Base-by-base conservation (phyloP, 2,329 filamentous ascomycete genomes). In the Pseudopyrenochaeta lycopersici region DNA sequence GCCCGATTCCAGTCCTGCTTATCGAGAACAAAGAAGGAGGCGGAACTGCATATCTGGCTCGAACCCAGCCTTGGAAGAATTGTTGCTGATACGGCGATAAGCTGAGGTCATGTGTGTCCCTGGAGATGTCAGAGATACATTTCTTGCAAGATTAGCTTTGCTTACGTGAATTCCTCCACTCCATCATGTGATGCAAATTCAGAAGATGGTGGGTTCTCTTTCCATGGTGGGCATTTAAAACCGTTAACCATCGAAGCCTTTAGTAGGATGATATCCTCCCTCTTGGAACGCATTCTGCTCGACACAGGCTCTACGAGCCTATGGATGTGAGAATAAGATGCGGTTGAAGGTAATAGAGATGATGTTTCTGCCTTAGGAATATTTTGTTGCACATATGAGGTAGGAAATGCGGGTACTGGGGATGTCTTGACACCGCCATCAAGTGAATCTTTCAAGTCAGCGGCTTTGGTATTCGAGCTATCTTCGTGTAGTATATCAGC, bases 201-300 rank as follows among this genome's bases (percentile, higher is more conserved):
- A 4, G 81, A 74, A 0, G 83, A 73, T 1, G 91, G 89, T 23
- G 86, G 80, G 2, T 76, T 76, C n/a, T 84, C 84, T 27, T 67
- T 62, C 95, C 95, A 99, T 0, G 90, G 92, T 10, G 90, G 92
- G 63, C 97, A 98, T 17, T 89, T 82, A 67, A 88, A 90, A 0
- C 90, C 91, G 70, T 97, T 91, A 17, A 99, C 82, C 49, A 87
- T 89, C 4, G 93, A 95, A 3, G 89, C 87, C 68, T 88, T 87
- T 1, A 90, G 80, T 7, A 98, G 76, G 45, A 97, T 87, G 27
- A 90, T 88, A 67, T 92, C 84, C 74, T 97, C 92, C 14, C 82
- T 81, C 4, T 84, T 89, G 2, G 90, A 84, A 12, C 90, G 80
- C 51, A 84, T 80, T 47, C 90, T 84, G 9, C 78, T 82, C 20